Evolutionary conservation across 148 eudicot genomes (phyloP).

Genomic region (Camellia lanceoleosa): DNA sequence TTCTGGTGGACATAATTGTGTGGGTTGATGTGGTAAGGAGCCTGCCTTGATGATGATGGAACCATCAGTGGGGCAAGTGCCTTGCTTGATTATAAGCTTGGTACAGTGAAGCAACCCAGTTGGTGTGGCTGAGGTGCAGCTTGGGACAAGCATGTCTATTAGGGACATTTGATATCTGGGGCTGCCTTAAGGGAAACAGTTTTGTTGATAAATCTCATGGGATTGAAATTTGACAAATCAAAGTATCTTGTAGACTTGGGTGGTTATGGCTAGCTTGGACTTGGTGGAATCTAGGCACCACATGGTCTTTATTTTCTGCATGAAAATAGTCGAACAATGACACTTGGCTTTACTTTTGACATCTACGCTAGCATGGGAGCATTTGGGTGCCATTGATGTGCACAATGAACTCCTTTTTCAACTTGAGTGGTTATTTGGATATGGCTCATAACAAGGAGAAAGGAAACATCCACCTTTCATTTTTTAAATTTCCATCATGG

Average conservation of each 20-base stretch:
- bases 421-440: constrained; percentile 7
- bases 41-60: neutral
- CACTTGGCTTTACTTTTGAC: too few relatives aligned
- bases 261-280: neutral
- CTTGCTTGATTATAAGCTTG: neutral
- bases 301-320: too few relatives aligned
- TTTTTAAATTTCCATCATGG: neutral
- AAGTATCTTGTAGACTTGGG: neutral
- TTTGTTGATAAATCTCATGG: neutral
- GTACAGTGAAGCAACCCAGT: too few relatives aligned
- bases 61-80: neutral
- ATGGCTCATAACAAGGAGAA: neutral
- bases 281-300: neutral
- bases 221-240: neutral
- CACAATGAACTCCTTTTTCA: neutral
- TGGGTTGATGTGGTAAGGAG: neutral
- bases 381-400: neutral
- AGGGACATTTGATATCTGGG: neutral
- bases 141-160: neutral
- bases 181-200: neutral
- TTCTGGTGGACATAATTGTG: neutral
- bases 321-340: too few relatives aligned
- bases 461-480: neutral
- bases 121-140: neutral
- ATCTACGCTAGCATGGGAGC: too few relatives aligned